Evolutionary conservation across 352 stramenopile species (phyloP), one percentile per base, ranked within the genome.

Genomic region (Globisporangium iwayamae): DNA sequence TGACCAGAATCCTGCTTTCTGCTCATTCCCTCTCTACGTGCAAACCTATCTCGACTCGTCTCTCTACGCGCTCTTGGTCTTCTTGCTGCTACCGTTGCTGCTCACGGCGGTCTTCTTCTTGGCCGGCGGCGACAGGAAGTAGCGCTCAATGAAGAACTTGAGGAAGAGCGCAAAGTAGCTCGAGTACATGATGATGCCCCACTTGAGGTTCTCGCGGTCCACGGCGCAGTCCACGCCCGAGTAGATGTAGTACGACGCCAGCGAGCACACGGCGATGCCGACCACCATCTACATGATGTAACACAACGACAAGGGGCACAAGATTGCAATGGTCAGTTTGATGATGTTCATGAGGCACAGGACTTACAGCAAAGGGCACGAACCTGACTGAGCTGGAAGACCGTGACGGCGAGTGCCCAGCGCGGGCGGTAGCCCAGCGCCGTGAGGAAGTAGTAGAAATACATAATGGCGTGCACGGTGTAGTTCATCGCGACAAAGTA

Each of bases 401-500:
- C 79, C 10, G 93, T 98, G 62, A 98, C 85, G 28, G 89, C 83
- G 60, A 80, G 78, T 4, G 85, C 83, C 79, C 85, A 93, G 39
- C 73, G 79, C 32, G 85, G 85, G 56, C 85, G 86, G 71, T 83
- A 92, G 63, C 83, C 81, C 56, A 93, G 69, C 22, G 91, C 91
- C 55, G 82, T 90, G 58, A 98, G 82, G 64, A 93, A 97, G 75
- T 98, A 98, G 84, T 98, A 98, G 53, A 93, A 95, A 79, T 99
- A 99, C 96, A 99, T 99, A 70, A 98, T 79, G 32, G 93, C 90
- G 75, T 99, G 96, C 51, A 99, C 96, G 56, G 81, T 90, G 83
- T 98, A 99, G 78, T 99, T 99, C 95, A 99, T 99, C 28, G 95
- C 89, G 36, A 98, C 90, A 75, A 99, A 99, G 84, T 98, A 98